Evolutionary conservation across 2,329 filamentous ascomycete species (phyloP), one percentile per base, ranked within the genome.

Genomic region (Rachicladosporium sp.): DNA sequence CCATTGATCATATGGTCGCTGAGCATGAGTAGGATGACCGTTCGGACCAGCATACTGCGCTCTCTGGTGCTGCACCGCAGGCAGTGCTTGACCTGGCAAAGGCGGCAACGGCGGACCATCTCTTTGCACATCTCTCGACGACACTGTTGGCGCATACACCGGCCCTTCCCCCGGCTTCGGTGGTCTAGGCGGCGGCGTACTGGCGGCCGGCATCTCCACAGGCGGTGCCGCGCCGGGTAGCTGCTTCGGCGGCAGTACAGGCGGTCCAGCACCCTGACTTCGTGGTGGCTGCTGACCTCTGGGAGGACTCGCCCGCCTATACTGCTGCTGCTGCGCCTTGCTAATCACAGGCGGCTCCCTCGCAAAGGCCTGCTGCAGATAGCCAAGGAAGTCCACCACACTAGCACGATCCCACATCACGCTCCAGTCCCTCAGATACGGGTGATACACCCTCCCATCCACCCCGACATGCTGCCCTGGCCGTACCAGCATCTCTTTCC

Each of bases 381-480:
- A 82, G 10, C 76, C 77, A 2, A 96, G 64, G 42, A 96, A 85
- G 55, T 94, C 87, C 32, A 82, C 66, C 2, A 95, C 67, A 27
- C 78, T 88, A 1, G 89, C 86, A 73, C 54, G 36, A 75, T 94
- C 85, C 82, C 84, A 91, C 51, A 83, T 89, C 49, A 85, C 78
- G 27, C 73, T 68, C 91, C 91, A 98, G 46, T 86, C 80, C 27
- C 86, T 84, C 35, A 98, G 68, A 59, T 96, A 98, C 30, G 91
- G 91, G 59, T 98, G 91, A 59, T 96, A 98, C 47, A 96, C 76
- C 58, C 84, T 80, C 19, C 91, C 91, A 54, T 96, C 89, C 4
- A 84, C 79, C 55, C 91, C 87, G 44, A 98, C 87, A 67, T 98
- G 87, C 57, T 98, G 91, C 1, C 91, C 91, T 1, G 88, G 86